phyloP scores from a whole-genome alignment of 2,329 filamentous ascomycete genomes.

The Davidsoniella virescens region DNA sequence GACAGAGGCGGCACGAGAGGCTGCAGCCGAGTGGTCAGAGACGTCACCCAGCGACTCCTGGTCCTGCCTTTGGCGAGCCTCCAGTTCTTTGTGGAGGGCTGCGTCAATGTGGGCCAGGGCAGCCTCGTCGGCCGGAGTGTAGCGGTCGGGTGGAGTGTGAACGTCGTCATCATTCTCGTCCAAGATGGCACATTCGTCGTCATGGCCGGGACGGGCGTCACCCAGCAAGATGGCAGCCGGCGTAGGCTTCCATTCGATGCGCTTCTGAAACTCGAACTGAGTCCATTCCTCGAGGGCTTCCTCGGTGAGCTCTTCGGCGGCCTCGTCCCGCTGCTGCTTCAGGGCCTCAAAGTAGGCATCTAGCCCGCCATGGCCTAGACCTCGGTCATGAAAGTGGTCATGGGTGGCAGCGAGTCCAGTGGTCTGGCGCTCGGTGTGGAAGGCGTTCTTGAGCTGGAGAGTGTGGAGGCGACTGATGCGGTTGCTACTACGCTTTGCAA shows the following conservation, averaged over 20 bases:
- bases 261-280: slow-evolving; percentile 76
- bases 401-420: slow-evolving; percentile 30
- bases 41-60: slow-evolving; percentile 29
- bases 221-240: slow-evolving; percentile 37
- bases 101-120: slow-evolving; percentile 72
- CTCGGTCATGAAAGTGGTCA: slow-evolving; percentile 38
- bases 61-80: slow-evolving; percentile 27
- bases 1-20: slow-evolving; percentile 17
- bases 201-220: slow-evolving; percentile 19
- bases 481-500: slow-evolving; percentile 40
- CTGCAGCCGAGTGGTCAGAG: slow-evolving; percentile 23
- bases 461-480: slow-evolving; percentile 37
- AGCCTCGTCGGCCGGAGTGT: slow-evolving; percentile 30
- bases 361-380: slow-evolving; percentile 43
- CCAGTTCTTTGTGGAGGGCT: slow-evolving; percentile 63
- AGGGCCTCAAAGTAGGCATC: slow-evolving; percentile 87
- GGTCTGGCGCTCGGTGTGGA: slow-evolving; percentile 42
- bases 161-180: slow-evolving; percentile 17
- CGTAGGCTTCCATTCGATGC: slow-evolving; percentile 72
- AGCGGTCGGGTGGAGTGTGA: slow-evolving; percentile 15
- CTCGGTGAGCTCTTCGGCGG: slow-evolving; percentile 19
- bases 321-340: slow-evolving; percentile 56
- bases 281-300: slow-evolving; percentile 69
- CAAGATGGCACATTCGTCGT: slow-evolving; percentile 10
- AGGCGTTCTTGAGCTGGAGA: slow-evolving; percentile 56